Base-by-base conservation (phyloP, 164 flowering plant species). In the Tetrastigma voinierianum region DNA sequence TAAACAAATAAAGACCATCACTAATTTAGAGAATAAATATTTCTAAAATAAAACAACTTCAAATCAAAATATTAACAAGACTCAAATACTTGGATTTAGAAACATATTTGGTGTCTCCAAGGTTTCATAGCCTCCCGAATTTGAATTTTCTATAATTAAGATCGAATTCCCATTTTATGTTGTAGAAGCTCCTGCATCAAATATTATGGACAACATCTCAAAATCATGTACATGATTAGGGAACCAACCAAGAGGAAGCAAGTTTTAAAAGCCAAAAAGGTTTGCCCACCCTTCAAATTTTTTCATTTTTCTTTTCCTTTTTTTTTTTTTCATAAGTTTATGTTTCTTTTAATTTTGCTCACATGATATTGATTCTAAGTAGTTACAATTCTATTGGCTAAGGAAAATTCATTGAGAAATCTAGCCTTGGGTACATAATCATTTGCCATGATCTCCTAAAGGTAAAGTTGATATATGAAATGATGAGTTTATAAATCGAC, bases 381-480 rank as follows among this genome's bases (percentile, higher is more conserved):
- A 57, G 7, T 69, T 57, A 24, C 58, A 43, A 10, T 71, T 62
- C 54, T 67, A 10, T 70, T 91, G 97, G 94, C 96, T 32, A 97
- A 96, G 10, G 98, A 95, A 77, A 97, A 95, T 72, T 84, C 90
- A 16, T 71, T 95, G 54, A 86, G 96, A 83, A 82, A 78, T 95
- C 96, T 25, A 97, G 98, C 60, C 93, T 92, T 64, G 97, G 99
- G 2, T 95, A 95, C 83, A 95, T 97, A 70, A 92, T 95, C 57
- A 70, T 95, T 75, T 91, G 96, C 60, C 99, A 96, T 18, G 99
- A 97, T 62, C 97, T 97, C 51, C 69, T 90, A 25, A 83, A 81
- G 97, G 98, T 91, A 75, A 69, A 49, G 11, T 57, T 5, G 10
- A n/a, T 21, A 25, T 48, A 12, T 58, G n/a, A 59, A n/a, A n/a